A percentile compares a stretch with the other conserved stretches of the same genome.
These are phyloP conservation scores for Globisporangium acanthophoron DNA, from an alignment of 352 stramenopile species.

Conservation along the genomic window DNA sequence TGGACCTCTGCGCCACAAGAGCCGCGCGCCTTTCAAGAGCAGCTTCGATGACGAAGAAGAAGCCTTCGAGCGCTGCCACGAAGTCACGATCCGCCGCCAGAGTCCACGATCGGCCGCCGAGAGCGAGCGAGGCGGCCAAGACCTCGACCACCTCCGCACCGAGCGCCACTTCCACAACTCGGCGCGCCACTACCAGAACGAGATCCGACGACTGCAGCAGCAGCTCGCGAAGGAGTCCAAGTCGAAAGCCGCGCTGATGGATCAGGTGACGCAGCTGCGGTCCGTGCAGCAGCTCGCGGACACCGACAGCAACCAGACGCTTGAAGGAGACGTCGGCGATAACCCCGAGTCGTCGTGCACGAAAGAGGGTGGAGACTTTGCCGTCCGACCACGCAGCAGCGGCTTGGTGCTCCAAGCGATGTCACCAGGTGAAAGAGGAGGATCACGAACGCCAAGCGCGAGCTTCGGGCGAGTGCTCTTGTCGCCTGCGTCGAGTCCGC, in stretches of 20 bases:
- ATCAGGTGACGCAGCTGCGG: slow-evolving; percentile 35
- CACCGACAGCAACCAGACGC: slow-evolving; percentile 3
- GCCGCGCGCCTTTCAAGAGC: neutral
- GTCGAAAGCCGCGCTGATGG: slow-evolving; percentile 35
- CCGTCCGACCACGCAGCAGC: neutral
- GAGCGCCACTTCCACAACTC: slow-evolving; percentile 31
- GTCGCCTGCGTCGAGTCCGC: slow-evolving; percentile 16
- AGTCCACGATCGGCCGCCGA: neutral
- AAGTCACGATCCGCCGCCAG: slow-evolving; percentile 18
- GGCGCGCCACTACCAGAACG: slow-evolving; percentile 52
- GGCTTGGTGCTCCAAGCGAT: neutral
- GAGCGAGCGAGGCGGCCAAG: neutral
- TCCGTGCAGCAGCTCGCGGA: neutral
- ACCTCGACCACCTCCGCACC: slow-evolving; percentile 4
- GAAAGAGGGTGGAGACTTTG: no score
- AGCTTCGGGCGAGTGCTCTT: slow-evolving; percentile 5
- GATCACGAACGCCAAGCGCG: neutral
- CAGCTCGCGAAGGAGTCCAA: slow-evolving; percentile 49
- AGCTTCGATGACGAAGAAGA: slow-evolving; percentile 36
- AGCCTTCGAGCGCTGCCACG: slow-evolving; percentile 25
- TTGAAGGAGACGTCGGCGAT: neutral
- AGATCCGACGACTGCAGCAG: slow-evolving; percentile 59
- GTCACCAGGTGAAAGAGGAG: neutral
- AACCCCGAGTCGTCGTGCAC: neutral
- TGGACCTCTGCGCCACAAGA: neutral